Conservation (phyloP, 305 asterid genomes). For the Fraxinus ornus region DNA sequence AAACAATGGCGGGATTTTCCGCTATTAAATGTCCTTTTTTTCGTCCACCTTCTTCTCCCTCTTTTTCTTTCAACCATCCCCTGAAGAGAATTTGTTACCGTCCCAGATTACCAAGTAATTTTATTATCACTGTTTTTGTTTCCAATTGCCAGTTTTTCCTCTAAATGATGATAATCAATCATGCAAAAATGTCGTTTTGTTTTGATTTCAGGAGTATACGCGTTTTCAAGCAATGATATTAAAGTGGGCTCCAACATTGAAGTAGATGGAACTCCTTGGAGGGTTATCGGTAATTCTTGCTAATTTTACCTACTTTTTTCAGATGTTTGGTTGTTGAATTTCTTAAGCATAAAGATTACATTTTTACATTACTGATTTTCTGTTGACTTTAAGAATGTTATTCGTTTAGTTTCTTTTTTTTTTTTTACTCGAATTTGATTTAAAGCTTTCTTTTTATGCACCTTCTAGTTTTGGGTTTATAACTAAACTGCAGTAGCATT, state of each 20-base stretch:
- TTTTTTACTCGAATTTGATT: not conserved
- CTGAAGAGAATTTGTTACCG: conserved; percentile 34
- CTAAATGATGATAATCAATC: not conserved
- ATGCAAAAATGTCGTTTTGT: not conserved
- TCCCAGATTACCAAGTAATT: conserved; percentile 54
- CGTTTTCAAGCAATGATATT: conserved; percentile 82
- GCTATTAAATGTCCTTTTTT: conserved; percentile 42
- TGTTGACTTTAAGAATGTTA: not conserved
- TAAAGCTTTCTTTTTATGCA: not conserved
- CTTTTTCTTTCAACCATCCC: conserved; percentile 12
- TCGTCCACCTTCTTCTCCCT: conserved; percentile 41
- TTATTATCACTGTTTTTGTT: not conserved
- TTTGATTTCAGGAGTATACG: conserved; percentile 53
- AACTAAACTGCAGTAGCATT: not conserved
- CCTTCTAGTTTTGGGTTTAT: not conserved
- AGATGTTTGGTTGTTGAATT: not conserved
- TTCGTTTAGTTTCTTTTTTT: not conserved
- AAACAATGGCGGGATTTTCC: conserved; percentile 62
- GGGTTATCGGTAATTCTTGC: conserved; percentile 62
- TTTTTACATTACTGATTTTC: not conserved
- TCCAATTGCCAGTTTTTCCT: not conserved
- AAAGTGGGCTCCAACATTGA: conserved; percentile 90
- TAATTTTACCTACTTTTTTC: not conserved
- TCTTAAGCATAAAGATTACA: not conserved
- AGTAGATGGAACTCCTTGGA: conserved; percentile 93